A percentile compares a stretch with the other conserved stretches of the same genome.
These are phyloP conservation scores for Aspergillus sp. DNA, from an alignment of 2,329 filamentous ascomycete species.

Conservation along the genomic window DNA sequence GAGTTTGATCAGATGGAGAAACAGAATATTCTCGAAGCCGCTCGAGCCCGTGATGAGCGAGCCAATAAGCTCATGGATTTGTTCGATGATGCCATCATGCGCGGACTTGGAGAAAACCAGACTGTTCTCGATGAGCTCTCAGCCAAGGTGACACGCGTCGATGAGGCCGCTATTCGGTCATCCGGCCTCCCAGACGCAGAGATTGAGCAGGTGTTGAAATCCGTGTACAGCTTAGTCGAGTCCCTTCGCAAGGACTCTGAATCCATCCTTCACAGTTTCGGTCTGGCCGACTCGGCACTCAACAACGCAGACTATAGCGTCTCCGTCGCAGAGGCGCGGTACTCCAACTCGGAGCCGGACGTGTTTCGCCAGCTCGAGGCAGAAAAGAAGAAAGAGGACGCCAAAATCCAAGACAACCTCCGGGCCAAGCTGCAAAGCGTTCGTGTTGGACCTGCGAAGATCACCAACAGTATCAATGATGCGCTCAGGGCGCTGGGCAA, in stretches of 20 bases:
- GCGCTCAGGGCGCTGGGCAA: constrained; percentile 43
- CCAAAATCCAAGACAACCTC: constrained; percentile 49
- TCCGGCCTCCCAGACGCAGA: constrained; percentile 41
- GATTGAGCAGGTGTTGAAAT: constrained; percentile 44
- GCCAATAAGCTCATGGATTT: constrained; percentile 56
- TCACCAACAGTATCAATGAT: constrained; percentile 43
- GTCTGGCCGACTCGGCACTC: constrained; percentile 53
- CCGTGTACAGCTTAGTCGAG: constrained; percentile 43
- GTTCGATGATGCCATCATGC: constrained; percentile 56
- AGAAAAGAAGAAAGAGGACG: constrained; percentile 55
- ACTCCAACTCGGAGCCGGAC: constrained; percentile 48
- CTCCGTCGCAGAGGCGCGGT: constrained; percentile 57
- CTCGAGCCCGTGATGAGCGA: constrained; percentile 54
- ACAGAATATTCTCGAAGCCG: constrained; percentile 54
- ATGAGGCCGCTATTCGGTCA: constrained; percentile 37
- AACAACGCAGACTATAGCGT: constrained; percentile 59
- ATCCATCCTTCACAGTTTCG: constrained; percentile 52
- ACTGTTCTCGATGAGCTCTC: constrained; percentile 55
- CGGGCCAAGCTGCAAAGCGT: constrained; percentile 48
- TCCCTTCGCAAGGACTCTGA: constrained; percentile 50
- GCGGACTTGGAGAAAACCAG: constrained; percentile 57
- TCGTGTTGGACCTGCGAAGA: constrained; percentile 42
- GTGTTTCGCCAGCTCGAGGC: constrained; percentile 48
- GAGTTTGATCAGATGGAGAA: constrained; percentile 58
- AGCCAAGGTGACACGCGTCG: constrained; percentile 46